Conservation (phyloP, 208 protist species). For the Trypanosoma mega region DNA sequence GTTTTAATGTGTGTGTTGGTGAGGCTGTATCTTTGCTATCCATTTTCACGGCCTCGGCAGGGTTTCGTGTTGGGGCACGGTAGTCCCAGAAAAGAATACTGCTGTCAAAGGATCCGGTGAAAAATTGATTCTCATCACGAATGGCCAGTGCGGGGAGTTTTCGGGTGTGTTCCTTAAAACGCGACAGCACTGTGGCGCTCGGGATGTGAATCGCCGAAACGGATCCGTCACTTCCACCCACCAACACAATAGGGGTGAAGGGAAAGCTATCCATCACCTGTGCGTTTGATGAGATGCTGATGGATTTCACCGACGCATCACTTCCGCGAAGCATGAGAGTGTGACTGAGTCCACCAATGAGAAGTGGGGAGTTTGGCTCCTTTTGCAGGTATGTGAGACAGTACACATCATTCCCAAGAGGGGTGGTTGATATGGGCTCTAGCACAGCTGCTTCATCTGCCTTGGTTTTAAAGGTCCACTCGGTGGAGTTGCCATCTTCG, state of each 20-base stretch:
- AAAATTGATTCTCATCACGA: constrained; percentile 69
- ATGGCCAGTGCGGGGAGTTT: constrained; percentile 81
- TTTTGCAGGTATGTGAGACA: constrained; percentile 66
- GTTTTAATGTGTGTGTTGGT: constrained; percentile 61
- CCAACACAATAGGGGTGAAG: constrained; percentile 36
- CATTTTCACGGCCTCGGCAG: constrained; percentile 31
- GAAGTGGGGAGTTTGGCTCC: constrained; percentile 38
- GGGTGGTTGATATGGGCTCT: constrained; percentile 42
- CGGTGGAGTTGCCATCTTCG: constrained; percentile 64
- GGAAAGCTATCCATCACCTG: constrained; percentile 73
- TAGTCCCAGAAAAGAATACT: constrained; percentile 83
- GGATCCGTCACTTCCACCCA: constrained; percentile 77
- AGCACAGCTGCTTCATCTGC: constrained; percentile 33
- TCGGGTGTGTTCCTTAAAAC: constrained; percentile 54
- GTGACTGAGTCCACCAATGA: constrained; percentile 75
- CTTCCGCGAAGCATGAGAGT: constrained; percentile 54
- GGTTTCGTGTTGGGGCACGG: constrained; percentile 30
- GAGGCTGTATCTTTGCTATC: constrained; percentile 2
- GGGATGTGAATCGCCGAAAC: constrained; percentile 57
- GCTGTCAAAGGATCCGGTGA: constrained; percentile 80
- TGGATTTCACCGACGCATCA: constrained; percentile 33
- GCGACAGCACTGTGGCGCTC: constrained; percentile 24
- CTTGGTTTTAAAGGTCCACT: constrained; percentile 51
- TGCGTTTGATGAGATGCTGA: constrained; percentile 56
- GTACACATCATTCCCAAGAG: constrained; percentile 75